A percentile compares a stretch with the other conserved stretches of the same genome.
These are phyloP conservation scores for Gaeumannomyces tritici DNA, from an alignment of 2,329 filamentous ascomycete genomes.

Conservation along the genomic window DNA sequence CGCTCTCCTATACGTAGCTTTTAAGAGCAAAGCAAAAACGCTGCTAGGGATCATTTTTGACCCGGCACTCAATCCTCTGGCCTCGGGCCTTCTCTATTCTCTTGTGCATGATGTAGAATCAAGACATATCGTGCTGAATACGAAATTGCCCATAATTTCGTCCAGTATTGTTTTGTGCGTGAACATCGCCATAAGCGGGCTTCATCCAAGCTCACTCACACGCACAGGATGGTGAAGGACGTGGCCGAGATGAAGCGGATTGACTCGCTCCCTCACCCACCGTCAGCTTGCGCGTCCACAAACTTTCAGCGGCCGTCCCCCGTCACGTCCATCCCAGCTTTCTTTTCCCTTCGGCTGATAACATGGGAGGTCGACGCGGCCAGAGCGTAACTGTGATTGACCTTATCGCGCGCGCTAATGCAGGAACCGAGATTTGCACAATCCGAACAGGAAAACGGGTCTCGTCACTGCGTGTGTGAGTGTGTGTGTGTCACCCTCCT, in stretches of 20 bases:
- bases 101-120: no score
- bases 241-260: not conserved
- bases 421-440: not conserved
- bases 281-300: not conserved
- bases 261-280: not conserved
- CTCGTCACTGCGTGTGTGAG: not conserved
- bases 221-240: not conserved
- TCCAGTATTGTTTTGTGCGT: no score
- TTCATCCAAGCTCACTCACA: no score
- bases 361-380: not conserved
- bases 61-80: slow-evolving; percentile 9
- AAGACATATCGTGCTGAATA: no score
- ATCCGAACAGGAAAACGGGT: not conserved
- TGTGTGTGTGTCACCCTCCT: not conserved
- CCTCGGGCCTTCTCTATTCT: no score
- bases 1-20: slow-evolving; percentile 14
- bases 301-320: not conserved
- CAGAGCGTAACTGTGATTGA: not conserved
- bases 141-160: no score
- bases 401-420: not conserved
- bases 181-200: no score
- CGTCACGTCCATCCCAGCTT: no score
- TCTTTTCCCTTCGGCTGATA: no score
- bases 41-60: slow-evolving; percentile 30
- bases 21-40: slow-evolving; percentile 19